Base-by-base conservation (phyloP, 1,284 basidiomycete species). In the Nidula niveotomentosa region DNA sequence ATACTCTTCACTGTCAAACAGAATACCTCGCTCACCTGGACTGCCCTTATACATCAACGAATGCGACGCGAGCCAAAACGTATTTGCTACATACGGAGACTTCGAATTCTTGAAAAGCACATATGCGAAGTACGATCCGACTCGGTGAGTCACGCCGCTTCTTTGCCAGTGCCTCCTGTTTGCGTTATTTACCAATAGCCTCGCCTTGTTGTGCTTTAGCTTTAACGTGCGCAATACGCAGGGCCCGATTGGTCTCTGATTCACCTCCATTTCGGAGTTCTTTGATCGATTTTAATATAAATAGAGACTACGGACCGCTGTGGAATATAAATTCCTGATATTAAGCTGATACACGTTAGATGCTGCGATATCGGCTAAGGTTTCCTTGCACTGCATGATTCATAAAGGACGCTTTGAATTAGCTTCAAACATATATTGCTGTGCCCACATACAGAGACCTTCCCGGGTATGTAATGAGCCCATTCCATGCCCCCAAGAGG, bases 71-170 rank as follows among this genome's bases (percentile, higher is more conserved):
- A 60, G 56, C 1, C 75, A 77, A 54, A 65, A 71, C 36, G 68
- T 71, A 2, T 74, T 72, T 56, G 60, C 61, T 5, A 74, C 74
- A 4, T 76, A 76, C 58, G 69, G 66, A 0, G 58, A 61, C 18
- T 75, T 66, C 53, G 59, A 68, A 10, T 65, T 69, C 47, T 53
- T 76, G 47, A 69, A 66, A 51, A 48, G 58, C 10, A 71, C 69
- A 1, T 75, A 75, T 53, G 60, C 58, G 8, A 76, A 74, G 52
- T 76, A 76, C 56, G 75, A 76, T 61, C 74, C 74, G 6, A 69
- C 66, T 9, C 61, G 72, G 74, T 71, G 53, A 47, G 64, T 58
- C 49, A 46, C 23, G 23, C 23, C 23, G 23, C 23, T 23, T 23
- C 23, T 23, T 23, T 23, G 23, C 23, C 23, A 23, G 23, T 39